phyloP scores from a whole-genome alignment of 768 basidiomycete species.

The Pholiota molesta region DNA sequence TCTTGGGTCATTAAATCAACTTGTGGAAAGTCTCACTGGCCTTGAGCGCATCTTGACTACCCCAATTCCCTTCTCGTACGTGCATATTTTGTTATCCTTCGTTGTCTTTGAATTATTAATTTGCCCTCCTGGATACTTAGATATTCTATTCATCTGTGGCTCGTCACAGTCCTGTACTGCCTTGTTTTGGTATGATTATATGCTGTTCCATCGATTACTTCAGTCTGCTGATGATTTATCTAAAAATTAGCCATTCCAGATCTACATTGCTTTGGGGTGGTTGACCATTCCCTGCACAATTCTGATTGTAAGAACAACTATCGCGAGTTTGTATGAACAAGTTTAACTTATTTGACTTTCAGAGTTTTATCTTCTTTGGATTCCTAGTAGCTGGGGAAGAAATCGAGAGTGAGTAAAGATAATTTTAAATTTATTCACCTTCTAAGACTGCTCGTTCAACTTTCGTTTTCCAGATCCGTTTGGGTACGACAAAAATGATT shows the following conservation, averaged over 20 bases:
- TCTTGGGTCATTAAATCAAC: constrained; percentile 48
- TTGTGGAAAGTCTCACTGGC: constrained; percentile 69
- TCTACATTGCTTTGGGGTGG: constrained; percentile 57
- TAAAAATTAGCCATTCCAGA: constrained; percentile 60
- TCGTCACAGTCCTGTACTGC: constrained; percentile 62
- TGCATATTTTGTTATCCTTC: constrained; percentile 1
- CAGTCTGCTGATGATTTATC: not conserved
- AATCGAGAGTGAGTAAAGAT: constrained; percentile 62
- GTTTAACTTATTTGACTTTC: constrained; percentile 10
- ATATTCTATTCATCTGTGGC: constrained; percentile 72
- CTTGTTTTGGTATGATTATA: constrained; percentile 51
- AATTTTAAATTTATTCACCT: not conserved
- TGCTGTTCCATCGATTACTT: not conserved
- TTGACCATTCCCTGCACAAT: constrained; percentile 67
- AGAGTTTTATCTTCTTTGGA: constrained; percentile 75
- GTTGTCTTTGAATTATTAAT: not conserved
- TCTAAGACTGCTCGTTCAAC: not conserved
- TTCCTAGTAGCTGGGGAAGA: constrained; percentile 77
- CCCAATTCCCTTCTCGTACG: constrained; percentile 76
- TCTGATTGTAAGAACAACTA: constrained; percentile 41
- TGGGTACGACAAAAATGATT: constrained; percentile 75
- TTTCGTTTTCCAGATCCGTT: constrained; percentile 40
- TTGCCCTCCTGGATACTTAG: constrained; percentile 29
- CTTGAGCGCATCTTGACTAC: constrained; percentile 76
- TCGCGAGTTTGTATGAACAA: not conserved